Evolutionary conservation across 176 grass and related monocot genomes (phyloP), one percentile per base, ranked within the genome.

Genomic region (Cenchrus fungigraminus): DNA sequence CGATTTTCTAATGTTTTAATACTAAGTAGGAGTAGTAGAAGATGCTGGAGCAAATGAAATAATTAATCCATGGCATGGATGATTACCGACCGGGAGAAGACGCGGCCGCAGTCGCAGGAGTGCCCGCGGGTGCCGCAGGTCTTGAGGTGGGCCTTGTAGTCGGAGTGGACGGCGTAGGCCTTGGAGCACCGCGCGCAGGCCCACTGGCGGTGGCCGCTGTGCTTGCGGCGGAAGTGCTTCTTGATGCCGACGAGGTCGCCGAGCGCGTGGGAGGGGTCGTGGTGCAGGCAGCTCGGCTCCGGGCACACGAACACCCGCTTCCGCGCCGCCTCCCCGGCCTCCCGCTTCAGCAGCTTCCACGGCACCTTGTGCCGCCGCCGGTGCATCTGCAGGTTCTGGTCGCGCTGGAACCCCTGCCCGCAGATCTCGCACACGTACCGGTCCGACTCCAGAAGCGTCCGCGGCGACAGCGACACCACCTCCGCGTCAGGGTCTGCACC

Each of bases 381-480:
- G 88, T 99, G 97, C 97, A 99, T 99, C 92, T 99, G 97, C 80
- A 99, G 91, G 88, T 99, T 99, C 84, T 99, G 97, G 94, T 99
- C 97, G 1, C 97, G 87, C 90, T 99, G 97, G 88, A 99, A 99
- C 68, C 97, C 97, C 81, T 99, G 97, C 79, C 91, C 91, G 94
- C 97, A 99, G 86, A 99, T 99, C 88, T 99, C 97, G 81, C 97
- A 99, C 65, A 96, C 93, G 80, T 99, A 99, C 40, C 93, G 86
- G 88, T 99, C 97, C 10, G 97, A 99, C 88, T 99, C 97, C 71
- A 99, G 91, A 67, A 99, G 91, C 78, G 97, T 99, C 67, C 86
- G 86, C 63, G 97, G 97, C 52, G 97, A 99, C 65, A 99, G 88
- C 4, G 97, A 94, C 68, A 99, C 89, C 86, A 99, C 97, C 93